phyloP scores from a whole-genome alignment of 257 asterid species.

The Cinchona pubescens region DNA sequence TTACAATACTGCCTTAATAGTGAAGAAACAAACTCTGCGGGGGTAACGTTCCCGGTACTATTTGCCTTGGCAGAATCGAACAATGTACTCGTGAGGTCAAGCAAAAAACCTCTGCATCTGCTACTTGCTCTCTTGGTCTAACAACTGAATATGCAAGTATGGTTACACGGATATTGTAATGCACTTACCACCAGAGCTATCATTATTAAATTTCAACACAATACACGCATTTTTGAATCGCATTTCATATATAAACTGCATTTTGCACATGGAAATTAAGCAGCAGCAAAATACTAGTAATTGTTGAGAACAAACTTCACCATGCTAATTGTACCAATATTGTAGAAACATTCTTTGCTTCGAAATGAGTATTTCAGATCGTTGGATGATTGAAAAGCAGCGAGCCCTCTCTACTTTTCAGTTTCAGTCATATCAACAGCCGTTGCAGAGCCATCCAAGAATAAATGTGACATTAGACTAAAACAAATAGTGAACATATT shows the following conservation, averaged over 20 bases:
- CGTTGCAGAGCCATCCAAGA: too few species aligned
- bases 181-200: background rate
- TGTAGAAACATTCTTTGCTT: too few species aligned
- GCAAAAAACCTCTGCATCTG: slow-evolving; percentile 60
- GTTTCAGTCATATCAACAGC: too few species aligned
- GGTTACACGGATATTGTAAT: background rate
- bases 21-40: slow-evolving; percentile 40
- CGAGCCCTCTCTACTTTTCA: too few species aligned
- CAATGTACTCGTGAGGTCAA: slow-evolving; percentile 41
- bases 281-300: too few species aligned
- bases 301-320: too few species aligned
- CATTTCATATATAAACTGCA: background rate
- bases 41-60: slow-evolving; percentile 30
- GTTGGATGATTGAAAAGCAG: too few species aligned
- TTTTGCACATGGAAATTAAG: too few species aligned
- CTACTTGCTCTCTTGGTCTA: slow-evolving; percentile 61
- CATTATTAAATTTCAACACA: background rate
- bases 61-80: slow-evolving; percentile 36
- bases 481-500: too few species aligned
- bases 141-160: slow-evolving; percentile 31
- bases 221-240: background rate
- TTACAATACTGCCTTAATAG: slow-evolving; percentile 25
- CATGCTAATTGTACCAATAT: too few species aligned
- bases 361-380: too few species aligned
- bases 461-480: too few species aligned